Conservation (phyloP, 306 rosid genomes). For the Pyrus betulifolia region DNA sequence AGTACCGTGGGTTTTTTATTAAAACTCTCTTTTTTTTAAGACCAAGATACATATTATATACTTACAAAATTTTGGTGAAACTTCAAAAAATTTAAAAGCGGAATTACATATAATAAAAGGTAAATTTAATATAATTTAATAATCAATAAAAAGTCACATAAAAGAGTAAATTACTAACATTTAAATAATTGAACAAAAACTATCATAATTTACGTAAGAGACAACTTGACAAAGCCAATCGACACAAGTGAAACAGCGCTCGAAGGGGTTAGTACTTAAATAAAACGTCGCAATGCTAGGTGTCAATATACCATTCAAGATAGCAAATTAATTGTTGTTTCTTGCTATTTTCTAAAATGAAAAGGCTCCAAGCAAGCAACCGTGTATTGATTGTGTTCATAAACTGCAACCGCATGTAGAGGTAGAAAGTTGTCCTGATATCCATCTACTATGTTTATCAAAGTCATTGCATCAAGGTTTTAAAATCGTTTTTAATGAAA, state of each 20-base stretch:
- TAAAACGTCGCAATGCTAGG: background rate
- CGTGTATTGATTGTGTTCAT: background rate
- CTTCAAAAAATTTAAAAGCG: background rate
- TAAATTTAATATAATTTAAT: too few relatives aligned
- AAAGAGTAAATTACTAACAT: background rate
- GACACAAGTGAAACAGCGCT: background rate
- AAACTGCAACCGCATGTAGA: background rate
- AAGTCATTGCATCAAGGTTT: background rate
- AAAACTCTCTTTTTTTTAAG: background rate
- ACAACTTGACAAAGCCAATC: background rate
- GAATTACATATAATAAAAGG: too few relatives aligned
- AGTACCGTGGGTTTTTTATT: too few relatives aligned
- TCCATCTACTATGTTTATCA: background rate
- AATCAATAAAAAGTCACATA: too few relatives aligned
- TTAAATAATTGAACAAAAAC: background rate
- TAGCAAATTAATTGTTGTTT: background rate
- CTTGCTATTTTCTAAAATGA: background rate
- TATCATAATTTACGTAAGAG: too few relatives aligned
- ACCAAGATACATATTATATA: background rate
- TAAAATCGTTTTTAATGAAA: too few relatives aligned
- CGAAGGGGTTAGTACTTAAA: background rate
- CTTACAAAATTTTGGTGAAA: background rate
- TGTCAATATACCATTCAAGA: background rate
- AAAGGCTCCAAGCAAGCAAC: background rate
- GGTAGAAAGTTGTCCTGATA: background rate